Base-by-base conservation (phyloP, 2,329 filamentous ascomycete genomes). In the Pseudogymnoascus sp. region DNA sequence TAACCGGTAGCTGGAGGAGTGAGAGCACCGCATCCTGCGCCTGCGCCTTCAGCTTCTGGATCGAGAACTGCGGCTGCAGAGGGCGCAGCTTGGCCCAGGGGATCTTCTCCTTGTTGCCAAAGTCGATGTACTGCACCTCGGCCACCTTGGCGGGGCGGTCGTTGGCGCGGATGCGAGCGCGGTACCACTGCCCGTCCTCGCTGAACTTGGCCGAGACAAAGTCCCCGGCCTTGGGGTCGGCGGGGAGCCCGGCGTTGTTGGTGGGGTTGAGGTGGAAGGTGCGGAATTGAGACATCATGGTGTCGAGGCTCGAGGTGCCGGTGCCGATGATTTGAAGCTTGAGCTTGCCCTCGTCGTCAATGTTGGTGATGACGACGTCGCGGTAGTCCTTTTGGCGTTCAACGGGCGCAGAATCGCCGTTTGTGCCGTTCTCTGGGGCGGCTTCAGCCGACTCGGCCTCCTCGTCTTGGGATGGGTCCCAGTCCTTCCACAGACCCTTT, bases 121-220 rank as follows among this genome's bases (percentile, higher is more conserved):
- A 99, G 79, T 99, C 95, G 66, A 99, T 86, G 77, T 96, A 99
- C 53, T 96, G 79, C 26, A 99, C 88, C 76, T 99, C 95, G 24
- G 92, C 88, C 70, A 90, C 86, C 82, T 95, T 91, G 71, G 87
- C 88, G 7, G 93, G 84, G 66, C 95, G 91, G 78, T 99, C 95
- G 76, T 97, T 97, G 73, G 93, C 87, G 66, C 93, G 88, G 66
- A 99, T 86, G 66, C 88, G 89, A 33, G 90, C 95, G 66, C 95
- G 90, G 80, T 99, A 99, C 93, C 93, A 99, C 69, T 95, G 86
- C 65, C 88, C 86, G 73, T 99, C 95, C 61, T 87, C 88, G 6
- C 87, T 89, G 80, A 97, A 99, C 74, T 90, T 89, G 71, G 93
- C 93, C 1, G 93, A 89, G 26, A 99, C 93, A 65, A 89, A 87